These are phyloP conservation scores for Zasmidium angulare DNA, from an alignment of 2,329 filamentous ascomycete species.

Conservation along the genomic window DNA sequence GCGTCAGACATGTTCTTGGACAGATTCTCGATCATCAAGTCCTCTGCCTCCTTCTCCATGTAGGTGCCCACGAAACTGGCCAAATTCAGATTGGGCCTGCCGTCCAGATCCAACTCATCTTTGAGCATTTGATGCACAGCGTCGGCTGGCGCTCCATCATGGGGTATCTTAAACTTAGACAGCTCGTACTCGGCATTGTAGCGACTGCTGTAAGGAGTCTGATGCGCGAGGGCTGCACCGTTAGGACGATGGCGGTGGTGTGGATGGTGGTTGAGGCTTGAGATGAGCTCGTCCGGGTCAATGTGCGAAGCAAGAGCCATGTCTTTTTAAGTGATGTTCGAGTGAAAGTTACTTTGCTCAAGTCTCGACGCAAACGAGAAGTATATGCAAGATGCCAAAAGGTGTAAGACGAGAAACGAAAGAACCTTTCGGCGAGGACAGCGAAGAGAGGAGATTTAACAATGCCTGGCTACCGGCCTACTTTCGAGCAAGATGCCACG, in stretches of 20 bases:
- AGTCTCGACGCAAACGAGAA: too few relatives aligned
- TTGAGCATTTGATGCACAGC: conserved; percentile 61
- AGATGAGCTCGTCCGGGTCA: conserved; percentile 52
- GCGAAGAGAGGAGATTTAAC: not conserved
- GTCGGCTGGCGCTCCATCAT: conserved; percentile 59
- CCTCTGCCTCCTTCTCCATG: conserved; percentile 62
- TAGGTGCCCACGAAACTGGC: conserved; percentile 72
- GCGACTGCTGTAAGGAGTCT: conserved; percentile 57
- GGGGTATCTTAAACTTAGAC: conserved; percentile 60
- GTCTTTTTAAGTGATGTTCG: too few relatives aligned
- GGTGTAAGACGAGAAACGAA: too few relatives aligned
- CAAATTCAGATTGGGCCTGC: conserved; percentile 64
- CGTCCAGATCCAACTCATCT: conserved; percentile 54
- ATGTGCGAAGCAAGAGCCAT: conserved; percentile 14
- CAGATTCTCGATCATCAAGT: conserved; percentile 67
- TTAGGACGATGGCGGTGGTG: conserved; percentile 34
- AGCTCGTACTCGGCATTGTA: conserved; percentile 58
- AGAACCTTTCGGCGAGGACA: not conserved
- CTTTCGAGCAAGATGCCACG: not conserved
- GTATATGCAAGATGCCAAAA: too few relatives aligned
- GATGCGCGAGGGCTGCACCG: conserved; percentile 48
- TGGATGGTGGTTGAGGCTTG: conserved; percentile 51
- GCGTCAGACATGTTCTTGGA: conserved; percentile 63
- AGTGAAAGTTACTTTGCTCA: too few relatives aligned
- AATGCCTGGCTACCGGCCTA: not conserved